phyloP scores from a whole-genome alignment of 1,284 basidiomycete species.

The Uromyces viciae-fabae region DNA sequence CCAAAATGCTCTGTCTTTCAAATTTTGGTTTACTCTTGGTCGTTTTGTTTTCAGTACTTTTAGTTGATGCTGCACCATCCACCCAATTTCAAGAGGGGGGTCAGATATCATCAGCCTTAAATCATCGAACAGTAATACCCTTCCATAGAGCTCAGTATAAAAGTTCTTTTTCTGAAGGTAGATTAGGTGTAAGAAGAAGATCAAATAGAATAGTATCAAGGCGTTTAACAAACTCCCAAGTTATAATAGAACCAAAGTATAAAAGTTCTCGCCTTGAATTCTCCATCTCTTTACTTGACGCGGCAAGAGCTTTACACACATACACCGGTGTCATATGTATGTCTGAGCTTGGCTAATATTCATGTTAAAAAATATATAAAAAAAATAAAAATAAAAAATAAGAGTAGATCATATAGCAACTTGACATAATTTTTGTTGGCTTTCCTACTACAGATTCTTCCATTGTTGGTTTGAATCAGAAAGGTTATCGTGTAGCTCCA shows the following conservation, averaged over 20 bases:
- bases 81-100: neutral
- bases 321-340: neutral
- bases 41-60: neutral
- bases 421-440: neutral
- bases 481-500: neutral
- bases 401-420: no score
- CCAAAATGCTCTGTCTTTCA: neutral
- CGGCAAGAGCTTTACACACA: slow-evolving; percentile 6
- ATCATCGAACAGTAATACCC: neutral
- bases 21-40: neutral
- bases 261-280: neutral
- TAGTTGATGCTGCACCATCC: neutral
- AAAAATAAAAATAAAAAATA: no score
- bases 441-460: neutral
- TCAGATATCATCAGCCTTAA: neutral
- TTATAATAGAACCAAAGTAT: neutral
- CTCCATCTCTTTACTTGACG: neutral
- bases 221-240: neutral
- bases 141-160: neutral
- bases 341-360: neutral
- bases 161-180: neutral
- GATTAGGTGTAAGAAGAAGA: neutral
- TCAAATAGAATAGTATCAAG: neutral
- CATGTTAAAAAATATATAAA: neutral
- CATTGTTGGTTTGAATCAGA: slow-evolving; percentile 4